Evolutionary conservation across 768 basidiomycete species (phyloP), one percentile per base, ranked within the genome.

Genomic region (Filobasidium wieringae): DNA sequence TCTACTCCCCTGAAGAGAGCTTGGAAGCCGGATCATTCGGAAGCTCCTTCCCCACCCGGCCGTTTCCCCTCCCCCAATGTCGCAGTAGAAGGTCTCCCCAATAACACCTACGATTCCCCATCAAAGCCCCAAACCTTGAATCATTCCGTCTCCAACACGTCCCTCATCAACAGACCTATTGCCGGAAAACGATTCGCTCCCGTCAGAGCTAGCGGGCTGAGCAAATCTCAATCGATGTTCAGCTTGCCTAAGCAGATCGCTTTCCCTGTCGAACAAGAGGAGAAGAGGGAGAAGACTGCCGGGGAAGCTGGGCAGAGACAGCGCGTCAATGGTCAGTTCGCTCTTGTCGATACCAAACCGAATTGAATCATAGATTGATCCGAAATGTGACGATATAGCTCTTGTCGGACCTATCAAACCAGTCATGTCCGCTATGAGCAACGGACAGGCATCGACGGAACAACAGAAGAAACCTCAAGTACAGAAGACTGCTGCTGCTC

Each of bases 151-250:
- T 5, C 27, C 49, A 47, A 9, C 17, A 30, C 19, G 37, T 15
- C 30, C 31, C 9, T 26, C 47, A 7, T 36, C 24, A 39, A 8
- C 49, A 1, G 34, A 39, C n/a, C 43, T 4, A 19, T 22, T 22
- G 29, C 22, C 33, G 19, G 19, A 6, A 32, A 15, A 5, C 49
- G 31, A 5, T 57, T 51, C 19, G 34, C 47, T 5, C 17, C 49
- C 12, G 47, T 36, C 17, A 33, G 50, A 24, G n/a, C 29, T 49
- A 57, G 56, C 36, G 26, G 33, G 5, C 39, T 57, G n/a, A 51
- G 47, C 15, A 57, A 57, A 34, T 57, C 56, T 26, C 49, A 47
- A 22, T 57, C 56, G 9, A 57, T 57, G 56, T 57, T 57, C 36
- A 50, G 47, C 12, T 19, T 51, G 5, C 50, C 49, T 9, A 40